Base-by-base conservation (phyloP, 139 green algal species). In the Tetradesmus obliquus region DNA sequence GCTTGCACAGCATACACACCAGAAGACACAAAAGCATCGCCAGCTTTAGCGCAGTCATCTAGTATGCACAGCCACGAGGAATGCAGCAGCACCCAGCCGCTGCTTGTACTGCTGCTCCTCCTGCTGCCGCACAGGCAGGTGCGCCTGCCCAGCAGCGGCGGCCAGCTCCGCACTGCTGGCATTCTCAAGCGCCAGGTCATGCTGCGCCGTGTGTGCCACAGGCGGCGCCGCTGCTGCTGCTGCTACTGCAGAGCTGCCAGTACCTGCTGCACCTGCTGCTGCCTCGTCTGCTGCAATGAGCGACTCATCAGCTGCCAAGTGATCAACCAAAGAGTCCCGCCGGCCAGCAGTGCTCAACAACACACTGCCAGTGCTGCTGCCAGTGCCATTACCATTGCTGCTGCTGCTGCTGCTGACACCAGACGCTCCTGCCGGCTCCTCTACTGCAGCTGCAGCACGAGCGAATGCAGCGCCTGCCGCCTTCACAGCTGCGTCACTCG, bases 261-360 rank as follows among this genome's bases (percentile, higher is more conserved):
- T 53, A 58, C 58, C 55, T 54, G 32, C 82, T 87, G 55, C 51
- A 7, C 80, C 55, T 24, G 55, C 60, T 58, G 84, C 84, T 83
- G 86, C 55, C 22, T 90, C 86, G 72, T 90, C 86, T 71, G 86
- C 86, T 22, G 80, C 76, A 19, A 90, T 90, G 71, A 90, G 53
- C 0, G 66, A 72, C 86, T 90, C 86, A 84, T 90, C 86, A 69
- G 86, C 86, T 83, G 86, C 71, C 20, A 90, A 53, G 32, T 90
- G 86, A 55, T 90, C 86, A 55, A 55, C 51, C 5, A 90, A 45
- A 2, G 66, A 84, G 5, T 90, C 86, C 5, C 8, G 8, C 9
- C 84, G 57, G 9, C 32, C 22, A 74, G 51, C n/a, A 32, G 13
- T 82, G 54, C 32, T 55, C 15, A 60, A 45, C 20, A 20, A 55